Evolutionary conservation across 352 stramenopile species (phyloP).

Genomic region (Phytophthora uliginosa): DNA sequence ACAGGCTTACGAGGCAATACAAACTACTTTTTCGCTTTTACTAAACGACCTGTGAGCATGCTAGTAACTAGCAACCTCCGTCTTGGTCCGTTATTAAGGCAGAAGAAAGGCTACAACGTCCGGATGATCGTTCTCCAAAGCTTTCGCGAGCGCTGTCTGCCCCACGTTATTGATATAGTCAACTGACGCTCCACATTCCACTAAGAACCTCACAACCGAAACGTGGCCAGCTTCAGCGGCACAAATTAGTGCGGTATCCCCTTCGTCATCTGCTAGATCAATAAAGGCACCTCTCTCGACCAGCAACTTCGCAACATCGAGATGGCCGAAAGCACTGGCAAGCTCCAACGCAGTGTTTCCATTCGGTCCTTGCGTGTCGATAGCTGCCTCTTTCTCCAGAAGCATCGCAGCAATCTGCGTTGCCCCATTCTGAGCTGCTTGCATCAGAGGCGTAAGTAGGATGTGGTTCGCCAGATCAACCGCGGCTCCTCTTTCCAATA

Average conservation of each 20-base stretch:
- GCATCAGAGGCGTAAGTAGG: not conserved
- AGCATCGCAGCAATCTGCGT: not conserved
- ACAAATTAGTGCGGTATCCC: slow-evolving; percentile 4
- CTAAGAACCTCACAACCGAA: not conserved
- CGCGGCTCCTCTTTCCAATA: not conserved
- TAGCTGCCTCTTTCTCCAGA: not conserved
- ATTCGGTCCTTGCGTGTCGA: not conserved
- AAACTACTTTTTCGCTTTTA: not conserved
- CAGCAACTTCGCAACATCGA: not conserved
- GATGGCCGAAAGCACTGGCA: not conserved
- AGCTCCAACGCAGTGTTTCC: not conserved
- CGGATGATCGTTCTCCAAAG: not conserved
- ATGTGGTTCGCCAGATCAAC: not conserved
- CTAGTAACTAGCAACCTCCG: not conserved
- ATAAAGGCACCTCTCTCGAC: not conserved
- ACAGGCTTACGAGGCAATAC: not conserved
- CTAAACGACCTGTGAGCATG: no score
- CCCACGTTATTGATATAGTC: not conserved
- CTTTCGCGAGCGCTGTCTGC: not conserved
- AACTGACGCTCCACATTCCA: not conserved
- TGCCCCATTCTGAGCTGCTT: not conserved
- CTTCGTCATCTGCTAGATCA: not conserved
- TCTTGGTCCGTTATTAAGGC: not conserved
- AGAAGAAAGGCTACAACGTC: not conserved
- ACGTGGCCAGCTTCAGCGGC: not conserved